Base-by-base conservation (phyloP, 2,329 filamentous ascomycete genomes). In the Fusarium aywerte region DNA sequence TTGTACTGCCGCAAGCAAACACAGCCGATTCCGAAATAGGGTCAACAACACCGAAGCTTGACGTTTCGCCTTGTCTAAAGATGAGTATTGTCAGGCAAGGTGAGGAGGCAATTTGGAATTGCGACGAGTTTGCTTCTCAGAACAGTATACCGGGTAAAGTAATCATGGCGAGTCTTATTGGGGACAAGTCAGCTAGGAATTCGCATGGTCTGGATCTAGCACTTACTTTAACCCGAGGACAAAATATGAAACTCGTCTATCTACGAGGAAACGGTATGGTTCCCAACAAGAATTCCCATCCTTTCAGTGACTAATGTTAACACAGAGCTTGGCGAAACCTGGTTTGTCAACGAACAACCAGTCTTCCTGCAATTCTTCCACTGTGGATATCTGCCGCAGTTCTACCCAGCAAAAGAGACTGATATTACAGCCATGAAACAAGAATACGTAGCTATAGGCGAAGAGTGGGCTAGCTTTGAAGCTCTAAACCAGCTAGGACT, bases 361-460 rank as follows among this genome's bases (percentile, higher is more conserved):
- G 42, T 68, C 0, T 68, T 68, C 6, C 7, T 68, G 1, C 65
- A 68, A 13, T 68, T 68, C 3, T 31, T 68, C 2, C 65, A 68
- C 16, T 68, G 54, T 3, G 54, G 45, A 9, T 68, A 68, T 2
- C 11, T 57, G 0, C 64, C 65, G 0, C 65, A 61, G 2, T 65
- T 68, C 16, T 68, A 56, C 4, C 64, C 65, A 3, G 35, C 42
- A 1, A 65, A 48, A 6, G 64, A 65, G 7, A 4, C 29, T 0
- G 54, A 68, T 0, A 13, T 32, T 0, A 23, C 7, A 7, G 65
- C 64, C 4, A 64, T 40, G 45, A 35, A 53, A 5, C 7, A 42
- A 12, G 65, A 68, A 2, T 68, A 68, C 4, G 45, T 68, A 2
- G 38, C 54, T 2, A 35, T 68, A 0, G 65, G 64, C 1, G 59